Percentiles rank a stretch among this genome's conserved stretches.
phyloP scores from a whole-genome alignment of 2,329 filamentous ascomycete species.

The Fusarium coffeatum region DNA sequence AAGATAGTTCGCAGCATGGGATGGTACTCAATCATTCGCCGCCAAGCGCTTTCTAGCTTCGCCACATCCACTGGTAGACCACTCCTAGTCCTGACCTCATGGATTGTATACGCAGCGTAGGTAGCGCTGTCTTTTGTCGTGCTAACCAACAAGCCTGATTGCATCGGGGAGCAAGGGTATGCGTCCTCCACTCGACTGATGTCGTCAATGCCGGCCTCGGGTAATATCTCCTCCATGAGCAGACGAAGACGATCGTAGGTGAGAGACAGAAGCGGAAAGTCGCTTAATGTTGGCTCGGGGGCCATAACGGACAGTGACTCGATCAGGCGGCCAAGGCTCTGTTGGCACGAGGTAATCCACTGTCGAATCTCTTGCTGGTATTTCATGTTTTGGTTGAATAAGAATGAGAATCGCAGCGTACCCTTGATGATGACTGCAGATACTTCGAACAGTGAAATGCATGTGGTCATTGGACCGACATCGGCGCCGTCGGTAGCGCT shows the following conservation, averaged over 20 bases:
- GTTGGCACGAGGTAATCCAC: conserved; percentile 31
- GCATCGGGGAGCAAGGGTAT: conserved; percentile 54
- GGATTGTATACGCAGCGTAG: conserved; percentile 51
- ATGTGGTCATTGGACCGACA: conserved; percentile 20
- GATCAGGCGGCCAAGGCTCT: conserved; percentile 11
- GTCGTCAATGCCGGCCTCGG: conserved; percentile 16
- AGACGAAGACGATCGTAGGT: conserved; percentile 34
- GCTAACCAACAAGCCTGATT: conserved; percentile 54
- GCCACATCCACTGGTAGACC: conserved; percentile 36
- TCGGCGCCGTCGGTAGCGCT: conserved; percentile 31
- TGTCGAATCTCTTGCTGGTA: conserved; percentile 54
- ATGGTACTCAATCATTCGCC: conserved; percentile 56
- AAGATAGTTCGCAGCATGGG: conserved; percentile 61
- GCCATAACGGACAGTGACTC: conserved; percentile 3
- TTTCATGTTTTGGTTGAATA: conserved; percentile 56
- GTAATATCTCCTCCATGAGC: conserved; percentile 25
- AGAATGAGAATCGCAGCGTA: conserved; percentile 57
- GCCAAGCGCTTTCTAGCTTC: conserved; percentile 49
- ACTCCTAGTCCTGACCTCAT: conserved; percentile 37
- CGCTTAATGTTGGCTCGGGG: conserved; percentile 28
- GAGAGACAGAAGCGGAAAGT: conserved; percentile 33
- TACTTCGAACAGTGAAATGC: conserved; percentile 61
- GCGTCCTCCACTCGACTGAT: conserved; percentile 41
- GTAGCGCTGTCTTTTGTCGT: conserved; percentile 54
- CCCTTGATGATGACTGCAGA: conserved; percentile 59